These are phyloP conservation scores for Pestalotiopsis sp. DNA, from an alignment of 2,329 filamentous ascomycete species.

Conservation along the genomic window DNA sequence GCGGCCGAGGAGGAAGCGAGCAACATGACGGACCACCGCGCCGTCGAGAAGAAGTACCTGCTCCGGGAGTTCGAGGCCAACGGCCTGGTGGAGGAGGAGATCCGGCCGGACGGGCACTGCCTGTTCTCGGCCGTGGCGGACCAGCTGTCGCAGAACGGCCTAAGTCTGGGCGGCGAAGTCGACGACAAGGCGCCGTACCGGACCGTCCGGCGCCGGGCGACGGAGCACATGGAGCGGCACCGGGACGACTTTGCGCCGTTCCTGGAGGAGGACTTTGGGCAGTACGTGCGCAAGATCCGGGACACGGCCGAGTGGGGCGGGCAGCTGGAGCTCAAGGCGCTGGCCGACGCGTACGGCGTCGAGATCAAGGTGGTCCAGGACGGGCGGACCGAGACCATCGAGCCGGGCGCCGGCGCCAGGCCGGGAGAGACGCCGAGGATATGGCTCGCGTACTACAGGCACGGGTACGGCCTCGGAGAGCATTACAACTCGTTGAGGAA, in stretches of 20 bases:
- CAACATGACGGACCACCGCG: conserved; percentile 72
- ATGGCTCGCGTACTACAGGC: conserved; percentile 94
- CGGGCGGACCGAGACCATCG: conserved; percentile 77
- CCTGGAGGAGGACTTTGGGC: conserved; percentile 76
- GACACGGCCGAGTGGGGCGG: conserved; percentile 96
- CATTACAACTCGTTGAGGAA: conserved; percentile 90
- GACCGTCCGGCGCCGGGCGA: conserved; percentile 69
- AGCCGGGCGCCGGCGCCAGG: conserved; percentile 44
- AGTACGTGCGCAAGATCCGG: conserved; percentile 75
- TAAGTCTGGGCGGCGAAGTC: conserved; percentile 24
- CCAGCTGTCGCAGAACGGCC: conserved; percentile 63
- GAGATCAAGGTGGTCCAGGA: conserved; percentile 87
- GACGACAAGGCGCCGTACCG: conserved; percentile 57
- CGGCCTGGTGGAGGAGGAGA: conserved; percentile 73
- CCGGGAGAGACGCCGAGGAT: conserved; percentile 57
- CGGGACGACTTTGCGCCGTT: conserved; percentile 84
- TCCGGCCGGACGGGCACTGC: conserved; percentile 91
- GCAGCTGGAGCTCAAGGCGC: conserved; percentile 83
- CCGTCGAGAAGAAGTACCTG: conserved; percentile 73
- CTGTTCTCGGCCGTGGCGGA: conserved; percentile 91
- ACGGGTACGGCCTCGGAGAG: conserved; percentile 92
- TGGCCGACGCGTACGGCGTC: conserved; percentile 79
- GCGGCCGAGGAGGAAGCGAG: conserved; percentile 77
- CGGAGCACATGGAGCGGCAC: conserved; percentile 75
- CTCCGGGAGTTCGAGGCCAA: conserved; percentile 64